Evolutionary conservation across 805 yeast species (phyloP), one percentile per base, ranked within the genome.

Genomic region (Wickerhamiella musiphila): DNA sequence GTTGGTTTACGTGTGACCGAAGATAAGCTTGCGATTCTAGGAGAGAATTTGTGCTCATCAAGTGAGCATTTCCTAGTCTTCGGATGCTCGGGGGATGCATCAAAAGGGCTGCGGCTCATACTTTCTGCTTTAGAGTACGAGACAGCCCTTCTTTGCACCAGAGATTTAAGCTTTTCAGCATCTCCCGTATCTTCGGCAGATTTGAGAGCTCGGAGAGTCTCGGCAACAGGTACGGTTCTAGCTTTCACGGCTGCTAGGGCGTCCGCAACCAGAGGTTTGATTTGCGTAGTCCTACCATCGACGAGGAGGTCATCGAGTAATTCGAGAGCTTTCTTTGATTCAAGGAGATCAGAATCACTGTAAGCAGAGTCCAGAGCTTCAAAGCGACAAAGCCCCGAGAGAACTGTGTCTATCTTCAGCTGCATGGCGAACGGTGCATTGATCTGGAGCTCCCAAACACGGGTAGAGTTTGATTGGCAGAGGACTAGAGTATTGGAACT

Each of bases 381-480:
- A 27, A 39, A 44, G 10, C 25, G 24, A 28, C 48, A 46, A 10
- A 42, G 30, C 14, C 21, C 23, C 10, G 26, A 24, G 25, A 46
- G 30, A 6, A 43, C 24, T 3, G 23, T 25, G 31, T 44, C 47
- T 12, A 46, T 34, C 15, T 31, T 31, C 10, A 35, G 33, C 4
- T 40, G 33, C 5, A 34, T 31, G 4, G 18, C 13, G 3, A 32
- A 12, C 8, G 37, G 5, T 10, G 41, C 48, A n/a, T 8, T 11
- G 11, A 44, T 28, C 2, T 36, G 40, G 9, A 45, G 33, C 18
- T 35, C 34, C 50, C 50, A 46, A 31, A 36, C 44, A 26, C 37
- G 36, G 10, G 37, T 29, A 17, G 39, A 37, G 11, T 45, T 35
- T 2, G 48, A 45, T n/a, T 33, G 37, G 1, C 42, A 39, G 9